These are phyloP conservation scores for Monascus ruber DNA, from an alignment of 2,329 filamentous ascomycete genomes.

Conservation along the genomic window DNA sequence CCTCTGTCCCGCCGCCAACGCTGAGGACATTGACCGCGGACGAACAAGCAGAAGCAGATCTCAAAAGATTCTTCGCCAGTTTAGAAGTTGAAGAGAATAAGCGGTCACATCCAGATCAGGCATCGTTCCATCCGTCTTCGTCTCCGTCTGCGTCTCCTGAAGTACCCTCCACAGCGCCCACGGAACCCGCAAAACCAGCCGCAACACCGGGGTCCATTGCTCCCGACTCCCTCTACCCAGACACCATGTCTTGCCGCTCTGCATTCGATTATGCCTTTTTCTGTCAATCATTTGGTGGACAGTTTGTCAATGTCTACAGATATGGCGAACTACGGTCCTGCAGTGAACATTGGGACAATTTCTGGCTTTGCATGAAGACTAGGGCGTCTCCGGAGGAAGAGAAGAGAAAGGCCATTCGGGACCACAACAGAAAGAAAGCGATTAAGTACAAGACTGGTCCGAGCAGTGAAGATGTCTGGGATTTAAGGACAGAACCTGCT, in stretches of 20 bases:
- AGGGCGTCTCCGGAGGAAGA: slow-evolving; percentile 50
- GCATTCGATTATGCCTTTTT: slow-evolving; percentile 91
- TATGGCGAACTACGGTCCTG: slow-evolving; percentile 68
- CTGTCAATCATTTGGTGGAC: slow-evolving; percentile 82
- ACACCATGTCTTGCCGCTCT: slow-evolving; percentile 74
- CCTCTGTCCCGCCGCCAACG: slow-evolving; percentile 9
- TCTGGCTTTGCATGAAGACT: slow-evolving; percentile 95
- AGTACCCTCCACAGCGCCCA: slow-evolving; percentile 9
- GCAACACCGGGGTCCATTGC: slow-evolving; percentile 30
- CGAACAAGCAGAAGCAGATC: slow-evolving; percentile 43
- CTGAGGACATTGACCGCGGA: slow-evolving; percentile 25
- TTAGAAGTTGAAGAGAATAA: slow-evolving; percentile 24
- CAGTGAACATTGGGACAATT: slow-evolving; percentile 79
- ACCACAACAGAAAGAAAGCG: slow-evolving; percentile 57
- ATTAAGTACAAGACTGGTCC: slow-evolving; percentile 55
- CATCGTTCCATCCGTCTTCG: too few relatives aligned
- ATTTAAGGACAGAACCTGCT: slow-evolving; percentile 54
- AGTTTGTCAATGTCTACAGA: slow-evolving; percentile 86
- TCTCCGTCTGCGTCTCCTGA: too few relatives aligned
- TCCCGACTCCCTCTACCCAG: slow-evolving; percentile 62
- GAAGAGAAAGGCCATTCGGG: slow-evolving; percentile 49
- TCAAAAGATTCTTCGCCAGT: slow-evolving; percentile 42
- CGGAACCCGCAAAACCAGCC: slow-evolving; percentile 7
- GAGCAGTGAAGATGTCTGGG: slow-evolving; percentile 88
- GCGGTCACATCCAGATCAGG: too few relatives aligned